phyloP scores from a whole-genome alignment of 148 eudicot genomes.

The Spergularia marina region DNA sequence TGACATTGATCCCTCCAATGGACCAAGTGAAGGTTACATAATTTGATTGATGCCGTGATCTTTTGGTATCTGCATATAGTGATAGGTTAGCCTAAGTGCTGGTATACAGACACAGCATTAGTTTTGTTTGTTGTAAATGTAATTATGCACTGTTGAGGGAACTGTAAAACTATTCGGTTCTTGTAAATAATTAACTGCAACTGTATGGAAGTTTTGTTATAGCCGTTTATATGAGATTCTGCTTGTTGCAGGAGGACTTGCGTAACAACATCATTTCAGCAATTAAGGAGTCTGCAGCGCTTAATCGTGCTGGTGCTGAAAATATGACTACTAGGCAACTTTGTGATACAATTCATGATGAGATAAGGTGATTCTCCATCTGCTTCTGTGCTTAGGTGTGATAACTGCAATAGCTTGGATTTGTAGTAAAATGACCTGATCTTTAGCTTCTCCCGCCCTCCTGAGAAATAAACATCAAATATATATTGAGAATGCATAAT shows the following conservation, averaged over 20 bases:
- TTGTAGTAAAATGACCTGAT: neutral
- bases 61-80: too few species aligned
- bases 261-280: slow-evolving; percentile 55
- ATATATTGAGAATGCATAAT: neutral
- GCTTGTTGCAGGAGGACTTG: slow-evolving; percentile 61
- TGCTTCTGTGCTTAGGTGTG: neutral
- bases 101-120: too few species aligned
- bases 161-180: too few species aligned
- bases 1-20: too few species aligned
- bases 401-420: neutral
- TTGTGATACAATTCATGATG: slow-evolving; percentile 83
- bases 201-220: too few species aligned
- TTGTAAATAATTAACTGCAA: too few species aligned
- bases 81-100: too few species aligned
- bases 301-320: slow-evolving; percentile 68
- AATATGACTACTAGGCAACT: slow-evolving; percentile 75
- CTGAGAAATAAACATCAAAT: too few species aligned
- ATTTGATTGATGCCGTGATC: too few species aligned
- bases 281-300: slow-evolving; percentile 68
- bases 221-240: neutral
- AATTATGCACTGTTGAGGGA: too few species aligned
- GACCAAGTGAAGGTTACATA: too few species aligned
- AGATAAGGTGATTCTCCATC: slow-evolving; percentile 59
- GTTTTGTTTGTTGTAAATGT: too few species aligned
- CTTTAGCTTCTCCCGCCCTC: neutral